A percentile compares a stretch with the other conserved stretches of the same genome.
Conservation (phyloP, 352 stramenopile genomes). For the Phytophthora sansomeana region DNA sequence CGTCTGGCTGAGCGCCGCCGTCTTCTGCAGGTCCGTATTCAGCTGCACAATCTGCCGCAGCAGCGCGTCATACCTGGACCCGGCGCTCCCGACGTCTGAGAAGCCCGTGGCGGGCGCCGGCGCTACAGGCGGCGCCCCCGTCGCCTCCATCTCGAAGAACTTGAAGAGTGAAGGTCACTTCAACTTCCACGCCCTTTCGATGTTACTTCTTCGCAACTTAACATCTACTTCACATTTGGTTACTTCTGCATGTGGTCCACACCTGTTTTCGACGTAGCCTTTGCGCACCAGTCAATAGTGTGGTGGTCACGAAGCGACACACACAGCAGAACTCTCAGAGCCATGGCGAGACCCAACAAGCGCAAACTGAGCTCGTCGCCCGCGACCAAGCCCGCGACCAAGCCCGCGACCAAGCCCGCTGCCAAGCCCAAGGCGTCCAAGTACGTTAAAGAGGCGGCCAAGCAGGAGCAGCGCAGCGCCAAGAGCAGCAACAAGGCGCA, state of each 20-base stretch:
- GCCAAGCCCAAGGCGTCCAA: slow-evolving; percentile 56
- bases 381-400: no score
- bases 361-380: slow-evolving; percentile 52
- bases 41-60: slow-evolving; percentile 87
- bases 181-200: slow-evolving; percentile 33
- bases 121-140: slow-evolving; percentile 2
- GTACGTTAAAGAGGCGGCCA: slow-evolving; percentile 81
- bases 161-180: slow-evolving; percentile 38
- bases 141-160: slow-evolving; percentile 23
- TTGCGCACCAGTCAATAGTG: slow-evolving; percentile 55
- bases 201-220: slow-evolving; percentile 12
- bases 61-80: slow-evolving; percentile 71
- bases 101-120: slow-evolving; percentile 11
- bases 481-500: slow-evolving; percentile 57
- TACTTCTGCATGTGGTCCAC: slow-evolving; percentile 27
- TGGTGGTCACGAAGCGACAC: slow-evolving; percentile 50
- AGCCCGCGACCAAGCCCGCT: slow-evolving; percentile 17
- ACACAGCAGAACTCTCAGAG: slow-evolving; percentile 8
- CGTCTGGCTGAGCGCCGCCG: slow-evolving; percentile 77
- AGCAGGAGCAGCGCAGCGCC: slow-evolving; percentile 62
- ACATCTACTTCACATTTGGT: slow-evolving; percentile 15
- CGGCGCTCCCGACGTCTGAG: slow-evolving; percentile 6
- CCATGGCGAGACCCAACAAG: slow-evolving; percentile 66
- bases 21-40: slow-evolving; percentile 87
- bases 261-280: slow-evolving; percentile 15